Percentiles rank a stretch among this genome's conserved stretches.
These are phyloP conservation scores for Solanum clarkiae DNA, from an alignment of 257 asterid species.

Conservation along the genomic window DNA sequence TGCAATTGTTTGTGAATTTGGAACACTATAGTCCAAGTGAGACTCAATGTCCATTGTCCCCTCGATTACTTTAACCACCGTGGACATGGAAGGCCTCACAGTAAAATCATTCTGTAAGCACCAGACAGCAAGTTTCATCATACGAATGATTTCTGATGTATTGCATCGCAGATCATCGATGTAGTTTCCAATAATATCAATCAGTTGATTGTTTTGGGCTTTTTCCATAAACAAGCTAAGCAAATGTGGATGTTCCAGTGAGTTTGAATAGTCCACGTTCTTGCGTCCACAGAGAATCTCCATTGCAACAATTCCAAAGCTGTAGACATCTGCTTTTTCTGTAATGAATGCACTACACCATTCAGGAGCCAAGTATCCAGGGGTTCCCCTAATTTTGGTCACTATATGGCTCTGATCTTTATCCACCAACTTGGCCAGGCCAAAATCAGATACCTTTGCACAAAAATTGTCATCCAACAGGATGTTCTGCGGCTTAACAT, in stretches of 20 bases:
- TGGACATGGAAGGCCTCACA: slow-evolving; percentile 15
- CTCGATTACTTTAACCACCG: slow-evolving; percentile 12
- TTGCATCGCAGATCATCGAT: not conserved
- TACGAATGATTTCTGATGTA: not conserved
- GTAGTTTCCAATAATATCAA: not conserved
- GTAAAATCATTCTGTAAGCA: slow-evolving; percentile 13
- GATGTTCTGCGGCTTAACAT: slow-evolving; percentile 17
- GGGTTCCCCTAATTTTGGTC: slow-evolving; percentile 16
- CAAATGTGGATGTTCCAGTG: slow-evolving; percentile 3
- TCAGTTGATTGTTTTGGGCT: not conserved
- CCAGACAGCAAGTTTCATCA: slow-evolving; percentile 12
- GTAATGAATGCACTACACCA: slow-evolving; percentile 9
- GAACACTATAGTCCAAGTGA: not conserved
- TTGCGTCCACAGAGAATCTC: slow-evolving; percentile 11
- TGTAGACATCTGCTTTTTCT: slow-evolving; percentile 16
- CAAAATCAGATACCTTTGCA: slow-evolving; percentile 24
- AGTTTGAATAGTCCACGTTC: not conserved
- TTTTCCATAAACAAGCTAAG: slow-evolving; percentile 5
- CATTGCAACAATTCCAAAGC: slow-evolving; percentile 11
- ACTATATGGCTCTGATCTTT: slow-evolving; percentile 14
- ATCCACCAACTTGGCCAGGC: slow-evolving; percentile 12
- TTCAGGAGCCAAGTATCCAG: slow-evolving; percentile 14
- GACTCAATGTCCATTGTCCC: not conserved
- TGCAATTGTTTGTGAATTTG: not conserved
- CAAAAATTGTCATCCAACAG: slow-evolving; percentile 11